Evolutionary conservation across 176 grass and related monocot genomes (phyloP).

Genomic region (Paspalum vaginatum): DNA sequence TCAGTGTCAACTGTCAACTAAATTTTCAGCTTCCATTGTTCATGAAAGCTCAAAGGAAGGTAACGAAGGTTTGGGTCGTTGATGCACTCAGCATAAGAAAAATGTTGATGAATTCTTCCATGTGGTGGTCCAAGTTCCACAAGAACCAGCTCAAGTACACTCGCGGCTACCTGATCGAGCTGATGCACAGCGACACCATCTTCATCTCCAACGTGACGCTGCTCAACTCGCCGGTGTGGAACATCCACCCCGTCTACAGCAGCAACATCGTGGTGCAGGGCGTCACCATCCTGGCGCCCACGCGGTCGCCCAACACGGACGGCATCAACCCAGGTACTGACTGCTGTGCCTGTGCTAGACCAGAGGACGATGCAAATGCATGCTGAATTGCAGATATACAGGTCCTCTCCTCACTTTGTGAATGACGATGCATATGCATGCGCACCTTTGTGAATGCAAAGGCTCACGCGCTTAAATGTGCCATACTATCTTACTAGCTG

Average conservation of each 20-base stretch:
- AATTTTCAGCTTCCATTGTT: too few species aligned
- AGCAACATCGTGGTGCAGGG: constrained; percentile 72
- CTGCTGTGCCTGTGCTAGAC: not conserved
- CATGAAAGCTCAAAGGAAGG: too few species aligned
- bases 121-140: constrained; percentile 98
- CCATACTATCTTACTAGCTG: too few species aligned
- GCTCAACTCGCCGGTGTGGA: constrained; percentile 85
- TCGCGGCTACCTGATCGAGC: constrained; percentile 76
- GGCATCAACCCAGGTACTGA: constrained; percentile 97
- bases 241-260: constrained; percentile 97
- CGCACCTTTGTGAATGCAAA: too few species aligned
- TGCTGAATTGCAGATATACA: too few species aligned
- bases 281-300: constrained; percentile 82
- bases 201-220: constrained; percentile 90
- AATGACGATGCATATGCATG: too few species aligned
- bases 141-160: constrained; percentile 91
- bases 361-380: not conserved
- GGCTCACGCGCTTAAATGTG: too few species aligned
- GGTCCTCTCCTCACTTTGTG: too few species aligned
- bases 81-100: too few species aligned
- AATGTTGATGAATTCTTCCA: too few species aligned
- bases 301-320: constrained; percentile 84
- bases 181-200: constrained; percentile 64
- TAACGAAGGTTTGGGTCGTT: too few species aligned
- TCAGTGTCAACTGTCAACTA: too few species aligned